Conservation (phyloP, 306 rosid genomes). For the Arachis stenosperma region DNA sequence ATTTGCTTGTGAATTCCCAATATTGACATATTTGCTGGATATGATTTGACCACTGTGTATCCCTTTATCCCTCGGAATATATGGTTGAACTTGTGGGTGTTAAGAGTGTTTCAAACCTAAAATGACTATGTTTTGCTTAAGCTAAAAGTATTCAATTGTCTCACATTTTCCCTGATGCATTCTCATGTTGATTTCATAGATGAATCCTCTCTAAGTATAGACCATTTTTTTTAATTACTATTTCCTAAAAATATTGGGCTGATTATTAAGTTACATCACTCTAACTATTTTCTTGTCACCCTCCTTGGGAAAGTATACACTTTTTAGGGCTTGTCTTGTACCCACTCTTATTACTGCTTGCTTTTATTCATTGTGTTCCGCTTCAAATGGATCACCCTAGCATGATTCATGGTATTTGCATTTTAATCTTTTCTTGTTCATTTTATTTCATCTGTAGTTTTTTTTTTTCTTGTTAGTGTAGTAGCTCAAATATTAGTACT, state of each 20-base stretch:
- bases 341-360: no score
- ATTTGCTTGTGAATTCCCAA: neutral
- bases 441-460: neutral
- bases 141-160: neutral
- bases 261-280: neutral
- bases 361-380: no score
- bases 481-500: neutral
- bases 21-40: constrained; percentile 6
- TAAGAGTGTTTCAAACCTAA: neutral
- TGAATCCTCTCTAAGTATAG: neutral
- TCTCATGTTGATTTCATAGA: neutral
- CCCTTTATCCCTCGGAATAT: neutral
- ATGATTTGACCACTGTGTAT: neutral
- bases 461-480: neutral
- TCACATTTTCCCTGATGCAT: neutral
- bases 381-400: no score
- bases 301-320: no score
- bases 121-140: neutral
- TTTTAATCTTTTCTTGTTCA: neutral
- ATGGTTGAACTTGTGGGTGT: neutral
- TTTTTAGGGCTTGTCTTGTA: no score
- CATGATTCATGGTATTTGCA: neutral
- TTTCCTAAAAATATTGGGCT: neutral
- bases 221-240: neutral
- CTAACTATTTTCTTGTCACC: neutral